Base-by-base conservation (phyloP, 495 filamentous ascomycete species). In the Penicillium diatomitis region DNA sequence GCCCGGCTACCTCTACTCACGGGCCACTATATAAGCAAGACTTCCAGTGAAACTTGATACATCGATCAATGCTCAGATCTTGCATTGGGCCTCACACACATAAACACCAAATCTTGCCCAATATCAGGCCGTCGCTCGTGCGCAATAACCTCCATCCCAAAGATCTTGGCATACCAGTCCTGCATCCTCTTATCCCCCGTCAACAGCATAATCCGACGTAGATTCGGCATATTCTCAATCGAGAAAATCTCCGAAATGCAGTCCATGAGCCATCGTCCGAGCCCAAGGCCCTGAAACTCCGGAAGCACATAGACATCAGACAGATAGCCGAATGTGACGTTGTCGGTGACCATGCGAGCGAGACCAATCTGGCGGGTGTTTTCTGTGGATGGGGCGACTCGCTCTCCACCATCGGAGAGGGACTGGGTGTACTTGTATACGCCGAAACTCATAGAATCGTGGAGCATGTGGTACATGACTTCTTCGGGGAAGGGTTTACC, bases 221-320 rank as follows among this genome's bases (percentile, higher is more conserved):
- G 57, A 46, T 73, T 60, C 3, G 80, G 76, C 75, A 84, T 81
- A 27, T 54, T 61, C 10, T 50, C 44, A 3, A 49, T 55, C 7
- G 66, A 60, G 30, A 85, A 53, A 0, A 70, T 48, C 51, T 86
- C 81, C 39, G 75, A 63, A 6, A 81, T 56, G 53, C 82, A 83
- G 8, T 51, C 50, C 54, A 84, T 73, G 53, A 87, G 63, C 81
- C 81, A 88, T 12, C 55, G 66, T 3, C 77, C 83, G 4, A 88
- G 68, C 4, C 84, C 83, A 45, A 73, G 63, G 2, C 76, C 71
- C 48, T 84, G 79, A 44, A 81, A 70, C 44, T 75, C 67, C 0
- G 68, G 58, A 1, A 81, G 50, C n/a, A 88, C 66, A 56, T 82
- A 88, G n/a, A 85, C 80, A 51, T 87, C 85, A 9, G 85, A 82